These are phyloP conservation scores for Sphaerulina musiva DNA, from an alignment of 2,329 filamentous ascomycete species.

Conservation along the genomic window DNA sequence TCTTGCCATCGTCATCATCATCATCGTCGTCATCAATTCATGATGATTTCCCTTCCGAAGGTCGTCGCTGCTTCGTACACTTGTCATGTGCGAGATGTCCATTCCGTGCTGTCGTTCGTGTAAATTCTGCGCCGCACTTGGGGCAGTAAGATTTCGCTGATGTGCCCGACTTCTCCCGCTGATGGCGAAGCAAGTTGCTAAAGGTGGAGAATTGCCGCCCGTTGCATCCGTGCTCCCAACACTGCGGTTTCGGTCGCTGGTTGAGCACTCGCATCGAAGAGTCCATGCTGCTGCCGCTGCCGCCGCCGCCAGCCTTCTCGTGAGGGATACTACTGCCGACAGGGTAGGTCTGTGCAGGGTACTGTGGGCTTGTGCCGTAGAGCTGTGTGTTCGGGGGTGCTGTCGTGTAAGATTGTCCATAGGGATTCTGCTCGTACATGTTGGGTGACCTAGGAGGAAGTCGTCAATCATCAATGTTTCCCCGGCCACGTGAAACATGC, in stretches of 20 bases:
- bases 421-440: conserved; percentile 28
- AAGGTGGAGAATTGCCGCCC: conserved; percentile 94
- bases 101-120: conserved; percentile 78
- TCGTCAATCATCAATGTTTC: no score
- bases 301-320: conserved; percentile 15
- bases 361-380: conserved; percentile 21
- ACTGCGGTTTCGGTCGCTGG: conserved; percentile 73
- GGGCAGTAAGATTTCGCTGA: conserved; percentile 84
- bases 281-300: conserved; percentile 11
- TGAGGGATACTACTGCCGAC: conserved; percentile 20
- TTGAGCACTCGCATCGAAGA: conserved; percentile 33
- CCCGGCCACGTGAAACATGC: no score
- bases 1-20: neutral
- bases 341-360: conserved; percentile 22
- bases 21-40: neutral
- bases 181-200: conserved; percentile 86
- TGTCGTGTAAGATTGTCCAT: conserved; percentile 26
- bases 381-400: conserved; percentile 24
- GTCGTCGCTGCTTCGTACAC: conserved; percentile 66
- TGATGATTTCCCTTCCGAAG: conserved; percentile 33
- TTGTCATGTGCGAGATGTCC: conserved; percentile 83
- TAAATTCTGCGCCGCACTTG: conserved; percentile 89
- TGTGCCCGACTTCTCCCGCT: conserved; percentile 88
- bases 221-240: conserved; percentile 96
- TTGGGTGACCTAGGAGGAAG: conserved; percentile 25